These are phyloP conservation scores for Epichloe elymi DNA, from an alignment of 2,329 filamentous ascomycete genomes.

Conservation along the genomic window DNA sequence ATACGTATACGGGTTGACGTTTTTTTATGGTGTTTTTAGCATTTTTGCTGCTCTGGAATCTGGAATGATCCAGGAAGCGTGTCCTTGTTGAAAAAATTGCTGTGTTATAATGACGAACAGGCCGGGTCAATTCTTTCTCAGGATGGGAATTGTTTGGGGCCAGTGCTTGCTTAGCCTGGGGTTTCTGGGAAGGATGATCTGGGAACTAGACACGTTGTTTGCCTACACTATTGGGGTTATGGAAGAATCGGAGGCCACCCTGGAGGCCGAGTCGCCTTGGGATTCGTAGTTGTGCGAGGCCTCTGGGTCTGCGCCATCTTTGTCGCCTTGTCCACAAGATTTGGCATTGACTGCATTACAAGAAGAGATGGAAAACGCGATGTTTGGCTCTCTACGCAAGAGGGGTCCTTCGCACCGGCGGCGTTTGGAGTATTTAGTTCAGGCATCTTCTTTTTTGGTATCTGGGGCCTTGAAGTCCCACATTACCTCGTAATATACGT, in stretches of 20 bases:
- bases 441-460: background rate
- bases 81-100: background rate
- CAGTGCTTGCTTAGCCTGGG: background rate
- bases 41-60: background rate
- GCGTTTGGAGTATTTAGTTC: slow-evolving; percentile 8
- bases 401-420: background rate
- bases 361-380: slow-evolving; percentile 1
- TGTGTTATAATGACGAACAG: slow-evolving; percentile 2
- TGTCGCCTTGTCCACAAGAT: background rate
- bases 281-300: slow-evolving; percentile 1
- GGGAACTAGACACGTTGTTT: slow-evolving; percentile 1
- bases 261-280: background rate
- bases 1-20: background rate
- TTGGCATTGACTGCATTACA: slow-evolving; percentile 1
- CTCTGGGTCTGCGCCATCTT: background rate
- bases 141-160: background rate
- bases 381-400: background rate
- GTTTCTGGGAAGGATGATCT: background rate
- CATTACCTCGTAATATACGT: background rate
- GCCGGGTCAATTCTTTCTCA: background rate
- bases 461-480: background rate
- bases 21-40: background rate
- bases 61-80: slow-evolving; percentile 1
- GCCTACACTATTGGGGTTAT: background rate
- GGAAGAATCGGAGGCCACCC: background rate